Evolutionary conservation across 108 stramenopile species (phyloP), one percentile per base, ranked within the genome.

Genomic region (Stephanodiscus minutulus): DNA sequence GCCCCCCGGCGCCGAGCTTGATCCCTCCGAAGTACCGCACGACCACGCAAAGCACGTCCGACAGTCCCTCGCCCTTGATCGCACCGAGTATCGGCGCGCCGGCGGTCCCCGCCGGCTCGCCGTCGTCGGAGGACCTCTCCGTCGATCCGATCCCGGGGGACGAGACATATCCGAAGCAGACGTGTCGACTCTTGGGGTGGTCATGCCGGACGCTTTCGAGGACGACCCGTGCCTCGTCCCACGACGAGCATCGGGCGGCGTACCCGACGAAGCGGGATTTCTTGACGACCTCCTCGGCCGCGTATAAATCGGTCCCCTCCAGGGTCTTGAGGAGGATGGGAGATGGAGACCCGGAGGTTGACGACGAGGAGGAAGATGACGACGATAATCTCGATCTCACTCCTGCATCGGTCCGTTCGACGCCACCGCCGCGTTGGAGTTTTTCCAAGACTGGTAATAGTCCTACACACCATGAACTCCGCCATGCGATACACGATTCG

Each of bases 21-120:
- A 92, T 84, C 5, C 94, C 94, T 8, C 90, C 92, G 72, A 74
- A 95, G 68, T 95, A 95, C 66, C 94, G 69, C 10, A 95, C 90
- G 0, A 95, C 87, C 1, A 89, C 76, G 49, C 89, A 91, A 0
- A 95, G 58, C n/a, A 76, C 78, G 68, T 95, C 85, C 0, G 86
- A 76, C 47, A 95, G 73, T 7, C 61, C 80, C 66, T 89, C 87
- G 10, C 86, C 89, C 57, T 88, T 82, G 49, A 93, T 89, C 21
- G 92, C 92, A 33, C 75, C 77, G 41, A 93, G 57, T 18, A 93
- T 93, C 9, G 92, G 92, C 31, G 43, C 56, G 0, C 92, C 93
- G 0, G 89, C 91, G 15, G 94, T 95, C 0, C 94, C 94, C 10
- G 90, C 82, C 1, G 94, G 94, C 75, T 95, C 94, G 15, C 94